Evolutionary conservation across 2,329 filamentous ascomycete genomes (phyloP).

Genomic region (Botryosphaeria dothidea): DNA sequence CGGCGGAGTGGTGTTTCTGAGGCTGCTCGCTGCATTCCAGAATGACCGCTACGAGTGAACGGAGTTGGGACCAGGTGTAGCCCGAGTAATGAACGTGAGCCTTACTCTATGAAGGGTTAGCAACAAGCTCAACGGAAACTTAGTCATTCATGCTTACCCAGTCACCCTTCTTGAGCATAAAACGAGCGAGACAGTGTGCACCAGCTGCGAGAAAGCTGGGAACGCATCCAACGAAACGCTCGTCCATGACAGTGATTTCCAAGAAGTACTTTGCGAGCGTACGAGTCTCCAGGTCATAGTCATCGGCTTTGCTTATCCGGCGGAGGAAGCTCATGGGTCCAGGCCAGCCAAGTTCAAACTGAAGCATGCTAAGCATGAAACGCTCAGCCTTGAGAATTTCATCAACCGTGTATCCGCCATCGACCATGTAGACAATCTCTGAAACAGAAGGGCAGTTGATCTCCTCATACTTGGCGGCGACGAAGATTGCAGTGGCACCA

Average conservation of each 20-base stretch:
- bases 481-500: conserved; percentile 90
- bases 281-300: conserved; percentile 93
- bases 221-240: conserved; percentile 88
- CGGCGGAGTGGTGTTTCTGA: conserved; percentile 76
- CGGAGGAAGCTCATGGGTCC: conserved; percentile 98
- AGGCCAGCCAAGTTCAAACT: conserved; percentile 96
- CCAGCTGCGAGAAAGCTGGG: conserved; percentile 90
- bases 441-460: conserved; percentile 95
- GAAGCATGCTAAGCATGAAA: conserved; percentile 96
- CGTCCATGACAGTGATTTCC: conserved; percentile 95
- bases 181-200: conserved; percentile 85
- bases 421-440: conserved; percentile 98
- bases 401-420: conserved; percentile 82
- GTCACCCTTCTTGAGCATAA: conserved; percentile 86
- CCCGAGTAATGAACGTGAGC: conserved; percentile 90
- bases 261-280: conserved; percentile 98
- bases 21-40: conserved; percentile 85
- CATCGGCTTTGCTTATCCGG: conserved; percentile 96
- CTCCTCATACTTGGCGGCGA: conserved; percentile 97
- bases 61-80: conserved; percentile 85
- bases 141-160: conserved; percentile 68
- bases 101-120: conserved; percentile 62
- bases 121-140: neutral
- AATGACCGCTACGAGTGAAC: conserved; percentile 73
- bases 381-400: conserved; percentile 97